Evolutionary conservation across 2,329 filamentous ascomycete genomes (phyloP).

Genomic region (Cercospora beticola): DNA sequence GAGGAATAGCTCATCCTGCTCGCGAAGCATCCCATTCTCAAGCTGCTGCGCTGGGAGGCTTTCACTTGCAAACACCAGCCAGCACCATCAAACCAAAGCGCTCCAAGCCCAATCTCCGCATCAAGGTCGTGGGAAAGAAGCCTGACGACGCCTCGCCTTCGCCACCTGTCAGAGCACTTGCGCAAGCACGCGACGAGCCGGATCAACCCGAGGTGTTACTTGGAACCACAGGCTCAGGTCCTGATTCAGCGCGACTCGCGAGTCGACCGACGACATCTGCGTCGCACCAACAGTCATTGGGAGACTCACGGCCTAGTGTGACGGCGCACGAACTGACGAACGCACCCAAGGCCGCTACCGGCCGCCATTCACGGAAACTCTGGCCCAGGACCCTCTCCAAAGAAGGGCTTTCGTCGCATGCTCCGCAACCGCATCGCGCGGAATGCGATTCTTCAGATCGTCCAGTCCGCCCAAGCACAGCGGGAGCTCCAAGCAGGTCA

Average conservation of each 20-base stretch:
- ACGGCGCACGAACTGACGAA: slow-evolving; percentile 16
- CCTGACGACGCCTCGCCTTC: slow-evolving; percentile 13
- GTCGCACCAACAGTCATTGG: slow-evolving; percentile 16
- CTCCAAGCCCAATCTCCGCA: slow-evolving; percentile 25
- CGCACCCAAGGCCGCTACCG: not conserved
- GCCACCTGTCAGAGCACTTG: slow-evolving; percentile 29
- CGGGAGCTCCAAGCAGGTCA: not conserved
- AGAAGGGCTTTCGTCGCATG: not conserved
- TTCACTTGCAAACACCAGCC: not conserved
- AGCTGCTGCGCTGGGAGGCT: not conserved
- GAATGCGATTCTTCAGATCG: not conserved
- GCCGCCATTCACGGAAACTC: slow-evolving; percentile 1
- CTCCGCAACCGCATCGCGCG: not conserved
- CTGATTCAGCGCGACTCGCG: slow-evolving; percentile 2
- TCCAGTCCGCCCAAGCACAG: slow-evolving; percentile 4
- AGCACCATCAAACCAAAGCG: slow-evolving; percentile 1
- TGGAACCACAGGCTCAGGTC: not conserved
- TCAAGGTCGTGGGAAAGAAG: slow-evolving; percentile 15
- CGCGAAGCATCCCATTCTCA: not conserved
- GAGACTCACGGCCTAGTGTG: slow-evolving; percentile 3
- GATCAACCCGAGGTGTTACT: not conserved
- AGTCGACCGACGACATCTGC: slow-evolving; percentile 4
- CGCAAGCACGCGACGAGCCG: slow-evolving; percentile 12
- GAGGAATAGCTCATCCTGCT: not conserved
- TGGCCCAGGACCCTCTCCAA: slow-evolving; percentile 8